Evolutionary conservation across 306 rosid species (phyloP), one percentile per base, ranked within the genome.

Genomic region (Prunus kanzakura): DNA sequence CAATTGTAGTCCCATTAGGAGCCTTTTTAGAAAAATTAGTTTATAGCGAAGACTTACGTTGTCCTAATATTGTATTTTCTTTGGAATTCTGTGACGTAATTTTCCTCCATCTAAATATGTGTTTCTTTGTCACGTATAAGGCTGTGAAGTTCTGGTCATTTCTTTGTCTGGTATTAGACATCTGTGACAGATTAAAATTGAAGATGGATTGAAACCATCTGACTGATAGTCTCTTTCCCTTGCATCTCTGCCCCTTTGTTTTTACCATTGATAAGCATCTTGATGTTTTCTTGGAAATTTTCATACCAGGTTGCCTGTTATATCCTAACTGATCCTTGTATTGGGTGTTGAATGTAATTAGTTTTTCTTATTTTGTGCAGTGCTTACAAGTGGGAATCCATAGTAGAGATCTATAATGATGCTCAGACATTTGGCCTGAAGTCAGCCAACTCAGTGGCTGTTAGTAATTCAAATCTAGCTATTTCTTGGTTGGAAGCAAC

Each of bases 401-500:
- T 95, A 66, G 76, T 88, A 46, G 99, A 95, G 87, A 77, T 95
- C 76, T 85, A 89, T 73, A 88, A 64, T 54, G 99, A 92, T 77
- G 96, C 93, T 67, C 96, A 89, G 81, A 84, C 85, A 69, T 95
- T 84, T 86, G 99, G 97, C 67, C 82, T 86, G 76, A 81, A 82
- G 72, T 95, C 96, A 35, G 79, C 93, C 81, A 88, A 91, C 82
- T 70, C 93, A 58, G 79, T 38, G 43, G 96, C 88, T 54, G 86
- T 82, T 64, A 84, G 91, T 75, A 91, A 92, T 88, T 89, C 97
- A 35, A 88, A 80, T 78, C 56, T 91, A 82, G 98, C 98, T 72
- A 91, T 92, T 79, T 89, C 90, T 81, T 95, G 98, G 99, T 83
- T 95, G 85, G 99, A 95, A 82, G 89, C 92, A 78, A 87, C 91